These are phyloP conservation scores for Triangularia verruculosa DNA, from an alignment of 2,329 filamentous ascomycete genomes.

Conservation along the genomic window DNA sequence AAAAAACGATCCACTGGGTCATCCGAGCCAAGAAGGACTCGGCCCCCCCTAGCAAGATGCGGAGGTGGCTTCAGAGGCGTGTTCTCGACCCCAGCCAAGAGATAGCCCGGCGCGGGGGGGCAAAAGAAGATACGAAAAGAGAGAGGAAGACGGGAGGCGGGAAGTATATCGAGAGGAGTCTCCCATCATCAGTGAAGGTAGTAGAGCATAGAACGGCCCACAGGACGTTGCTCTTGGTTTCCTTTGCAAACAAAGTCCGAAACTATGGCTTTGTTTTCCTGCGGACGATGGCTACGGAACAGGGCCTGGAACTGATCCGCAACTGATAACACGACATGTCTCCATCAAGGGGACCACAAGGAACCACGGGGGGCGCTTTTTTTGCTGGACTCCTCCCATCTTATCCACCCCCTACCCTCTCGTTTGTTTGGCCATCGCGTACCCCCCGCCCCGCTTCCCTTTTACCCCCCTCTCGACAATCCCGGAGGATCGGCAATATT, in stretches of 20 bases:
- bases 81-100: not conserved
- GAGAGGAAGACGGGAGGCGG: not conserved
- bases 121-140: not conserved
- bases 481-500: conserved; percentile 12
- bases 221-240: not conserved
- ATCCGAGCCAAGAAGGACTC: conserved; percentile 15
- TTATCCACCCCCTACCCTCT: not conserved
- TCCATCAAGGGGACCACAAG: not conserved
- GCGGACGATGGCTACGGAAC: not conserved
- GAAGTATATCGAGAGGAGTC: not conserved
- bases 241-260: not conserved
- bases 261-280: not conserved
- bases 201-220: not conserved
- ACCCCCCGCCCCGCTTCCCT: not conserved
- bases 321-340: not conserved
- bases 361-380: not conserved
- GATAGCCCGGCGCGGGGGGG: not conserved
- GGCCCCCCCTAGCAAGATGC: not conserved
- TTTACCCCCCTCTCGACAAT: not conserved
- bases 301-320: not conserved
- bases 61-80: not conserved
- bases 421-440: not conserved
- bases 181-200: not conserved
- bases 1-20: conserved; percentile 12
- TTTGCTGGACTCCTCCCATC: not conserved